phyloP scores from a whole-genome alignment of 768 basidiomycete species.

The Psilocybe sp. region DNA sequence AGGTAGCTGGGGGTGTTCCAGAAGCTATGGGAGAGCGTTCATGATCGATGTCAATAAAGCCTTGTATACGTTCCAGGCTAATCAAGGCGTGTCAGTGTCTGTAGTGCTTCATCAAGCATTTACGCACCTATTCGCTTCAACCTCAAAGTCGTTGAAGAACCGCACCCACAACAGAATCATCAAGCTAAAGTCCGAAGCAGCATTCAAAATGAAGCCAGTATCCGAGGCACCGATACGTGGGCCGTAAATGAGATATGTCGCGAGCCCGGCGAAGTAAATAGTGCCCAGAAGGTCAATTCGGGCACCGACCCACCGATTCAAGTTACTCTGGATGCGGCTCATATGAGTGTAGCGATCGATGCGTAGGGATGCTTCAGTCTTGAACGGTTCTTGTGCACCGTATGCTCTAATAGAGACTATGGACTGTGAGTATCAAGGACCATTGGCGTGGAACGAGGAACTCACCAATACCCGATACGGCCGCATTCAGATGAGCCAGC shows the following conservation, averaged over 20 bases:
- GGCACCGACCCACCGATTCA: constrained; percentile 42
- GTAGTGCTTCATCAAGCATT: neutral
- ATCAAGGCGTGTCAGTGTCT: neutral
- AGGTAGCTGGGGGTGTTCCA: constrained; percentile 51
- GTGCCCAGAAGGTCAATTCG: constrained; percentile 58
- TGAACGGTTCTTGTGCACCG: constrained; percentile 49
- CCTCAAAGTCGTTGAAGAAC: constrained; percentile 38
- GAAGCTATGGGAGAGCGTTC: constrained; percentile 36
- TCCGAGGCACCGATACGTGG: constrained; percentile 37
- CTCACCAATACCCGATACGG: no score
- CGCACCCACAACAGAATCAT: constrained; percentile 51
- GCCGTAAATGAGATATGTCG: constrained; percentile 49
- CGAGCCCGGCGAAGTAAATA: constrained; percentile 49
- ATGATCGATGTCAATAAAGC: constrained; percentile 53
- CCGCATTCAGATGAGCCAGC: no score
- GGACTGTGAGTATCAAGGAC: no score
- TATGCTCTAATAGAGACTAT: constrained; percentile 60
- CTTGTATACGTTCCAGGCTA: constrained; percentile 50
- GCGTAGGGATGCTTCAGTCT: constrained; percentile 36
- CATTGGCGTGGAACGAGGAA: no score
- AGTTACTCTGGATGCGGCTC: constrained; percentile 43
- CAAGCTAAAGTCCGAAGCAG: constrained; percentile 54
- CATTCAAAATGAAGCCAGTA: constrained; percentile 52
- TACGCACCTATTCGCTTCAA: constrained; percentile 27
- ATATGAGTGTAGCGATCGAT: constrained; percentile 51